Conservation (phyloP, 2,329 filamentous ascomycete species). For the Lizonia empirigonia region DNA sequence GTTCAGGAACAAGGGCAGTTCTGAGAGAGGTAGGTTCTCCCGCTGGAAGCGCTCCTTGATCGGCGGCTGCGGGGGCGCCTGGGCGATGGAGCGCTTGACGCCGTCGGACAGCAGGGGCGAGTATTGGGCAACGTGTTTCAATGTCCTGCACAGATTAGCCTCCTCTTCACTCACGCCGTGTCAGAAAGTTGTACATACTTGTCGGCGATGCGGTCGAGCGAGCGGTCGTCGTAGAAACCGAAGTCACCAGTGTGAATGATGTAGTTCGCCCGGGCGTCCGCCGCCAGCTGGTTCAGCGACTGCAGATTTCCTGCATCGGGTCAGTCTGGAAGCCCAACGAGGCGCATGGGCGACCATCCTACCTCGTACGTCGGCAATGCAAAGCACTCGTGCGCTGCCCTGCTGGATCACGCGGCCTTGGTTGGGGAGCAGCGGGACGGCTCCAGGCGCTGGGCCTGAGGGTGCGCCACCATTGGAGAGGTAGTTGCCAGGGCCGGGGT, state of each 20-base stretch:
- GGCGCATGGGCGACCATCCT: conserved; percentile 10
- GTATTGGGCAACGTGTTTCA: conserved; percentile 98
- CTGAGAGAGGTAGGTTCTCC: conserved; percentile 85
- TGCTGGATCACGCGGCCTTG: conserved; percentile 59
- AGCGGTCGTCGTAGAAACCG: conserved; percentile 97
- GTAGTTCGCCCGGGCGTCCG: conserved; percentile 91
- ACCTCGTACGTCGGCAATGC: conserved; percentile 61
- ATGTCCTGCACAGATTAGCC: conserved; percentile 65
- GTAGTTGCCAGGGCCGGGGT: conserved; percentile 56
- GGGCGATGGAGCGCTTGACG: conserved; percentile 69
- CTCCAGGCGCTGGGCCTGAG: conserved; percentile 52
- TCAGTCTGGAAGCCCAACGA: conserved; percentile 8
- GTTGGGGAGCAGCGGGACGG: conserved; percentile 57
- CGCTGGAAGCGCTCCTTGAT: conserved; percentile 86
- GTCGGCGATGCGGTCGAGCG: conserved; percentile 94
- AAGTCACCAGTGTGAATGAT: conserved; percentile 99
- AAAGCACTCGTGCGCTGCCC: conserved; percentile 56
- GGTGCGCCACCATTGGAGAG: conserved; percentile 54
- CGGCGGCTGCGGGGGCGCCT: conserved; percentile 66
- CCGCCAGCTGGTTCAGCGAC: conserved; percentile 95
- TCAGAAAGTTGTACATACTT: conserved; percentile 67
- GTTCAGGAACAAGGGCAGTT: conserved; percentile 85
- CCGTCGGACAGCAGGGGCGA: conserved; percentile 88
- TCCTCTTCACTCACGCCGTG: conserved; percentile 3
- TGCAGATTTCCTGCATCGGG: conserved; percentile 78